These are phyloP conservation scores for Plantago elongata DNA, from an alignment of 257 asterid genomes.

Conservation along the genomic window DNA sequence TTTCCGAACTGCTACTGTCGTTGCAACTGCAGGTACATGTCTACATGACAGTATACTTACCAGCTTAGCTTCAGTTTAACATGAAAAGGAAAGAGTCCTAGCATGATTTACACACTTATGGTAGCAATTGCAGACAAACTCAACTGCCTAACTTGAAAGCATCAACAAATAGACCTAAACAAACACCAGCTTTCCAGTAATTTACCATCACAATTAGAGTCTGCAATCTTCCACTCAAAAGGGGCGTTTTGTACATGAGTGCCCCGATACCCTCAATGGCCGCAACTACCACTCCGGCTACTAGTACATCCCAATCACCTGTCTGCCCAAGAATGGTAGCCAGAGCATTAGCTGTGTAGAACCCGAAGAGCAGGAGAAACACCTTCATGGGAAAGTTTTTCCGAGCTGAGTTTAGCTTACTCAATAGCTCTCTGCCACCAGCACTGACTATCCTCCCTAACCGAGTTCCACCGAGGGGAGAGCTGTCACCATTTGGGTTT, in stretches of 20 bases:
- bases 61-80: no score
- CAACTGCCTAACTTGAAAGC: constrained; percentile 96
- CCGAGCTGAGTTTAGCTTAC: constrained; percentile 75
- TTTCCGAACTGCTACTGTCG: no score
- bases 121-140: background rate
- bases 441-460: constrained; percentile 82
- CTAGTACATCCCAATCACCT: constrained; percentile 96
- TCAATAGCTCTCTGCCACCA: constrained; percentile 68
- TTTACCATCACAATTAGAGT: constrained; percentile 73
- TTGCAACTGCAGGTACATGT: no score
- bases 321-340: constrained; percentile 96
- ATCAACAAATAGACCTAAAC: constrained; percentile 96
- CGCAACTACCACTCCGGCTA: constrained; percentile 91
- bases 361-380: constrained; percentile 86
- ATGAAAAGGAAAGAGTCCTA: no score
- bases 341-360: constrained; percentile 91
- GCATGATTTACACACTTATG: no score
- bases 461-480: constrained; percentile 72
- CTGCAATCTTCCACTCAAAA: constrained; percentile 55
- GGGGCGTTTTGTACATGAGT: constrained; percentile 80
- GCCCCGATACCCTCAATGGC: constrained; percentile 94
- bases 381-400: constrained; percentile 81
- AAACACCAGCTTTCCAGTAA: constrained; percentile 96
- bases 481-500: constrained; percentile 33
- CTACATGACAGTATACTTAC: no score